Percentiles rank a stretch among this genome's conserved stretches.
Evolutionary conservation across 257 asterid species (phyloP).

Genomic region (Nicotiana knightiana): DNA sequence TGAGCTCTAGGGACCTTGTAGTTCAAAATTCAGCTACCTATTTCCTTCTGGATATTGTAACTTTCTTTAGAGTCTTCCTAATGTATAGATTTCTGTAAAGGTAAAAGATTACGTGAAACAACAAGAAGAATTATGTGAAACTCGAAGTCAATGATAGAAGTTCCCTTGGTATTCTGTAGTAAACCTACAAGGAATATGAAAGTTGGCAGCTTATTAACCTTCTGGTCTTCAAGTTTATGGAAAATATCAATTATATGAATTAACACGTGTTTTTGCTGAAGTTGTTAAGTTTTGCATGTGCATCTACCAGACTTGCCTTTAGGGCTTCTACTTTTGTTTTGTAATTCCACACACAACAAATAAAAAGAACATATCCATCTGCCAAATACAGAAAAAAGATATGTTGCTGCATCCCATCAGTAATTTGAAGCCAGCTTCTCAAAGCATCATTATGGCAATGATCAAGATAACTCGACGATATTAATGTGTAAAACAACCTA

Average conservation of each 20-base stretch:
- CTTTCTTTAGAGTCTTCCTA: conserved; percentile 5
- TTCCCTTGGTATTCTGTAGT: not conserved
- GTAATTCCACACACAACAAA: not conserved
- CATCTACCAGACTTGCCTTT: not conserved
- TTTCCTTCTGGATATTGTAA: not conserved
- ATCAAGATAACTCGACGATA: not conserved
- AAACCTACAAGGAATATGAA: not conserved
- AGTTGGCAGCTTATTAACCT: not conserved
- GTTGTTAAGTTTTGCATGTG: not conserved
- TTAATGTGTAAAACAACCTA: not conserved
- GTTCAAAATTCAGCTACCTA: not conserved
- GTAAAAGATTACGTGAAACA: not conserved
- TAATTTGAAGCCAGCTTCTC: not conserved
- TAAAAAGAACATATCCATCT: not conserved
- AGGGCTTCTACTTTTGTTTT: not conserved
- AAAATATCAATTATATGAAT: not conserved
- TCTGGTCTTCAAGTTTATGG: not conserved
- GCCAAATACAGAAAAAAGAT: not conserved
- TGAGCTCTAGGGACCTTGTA: not conserved
- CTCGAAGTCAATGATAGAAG: not conserved
- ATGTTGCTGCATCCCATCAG: not conserved
- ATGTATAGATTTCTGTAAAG: not conserved
- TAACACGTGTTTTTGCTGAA: not conserved
- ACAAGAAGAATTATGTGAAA: not conserved
- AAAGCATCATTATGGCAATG: not conserved